Evolutionary conservation across 2,329 filamentous ascomycete genomes (phyloP), one percentile per base, ranked within the genome.

Genomic region (Venturia carpophila): DNA sequence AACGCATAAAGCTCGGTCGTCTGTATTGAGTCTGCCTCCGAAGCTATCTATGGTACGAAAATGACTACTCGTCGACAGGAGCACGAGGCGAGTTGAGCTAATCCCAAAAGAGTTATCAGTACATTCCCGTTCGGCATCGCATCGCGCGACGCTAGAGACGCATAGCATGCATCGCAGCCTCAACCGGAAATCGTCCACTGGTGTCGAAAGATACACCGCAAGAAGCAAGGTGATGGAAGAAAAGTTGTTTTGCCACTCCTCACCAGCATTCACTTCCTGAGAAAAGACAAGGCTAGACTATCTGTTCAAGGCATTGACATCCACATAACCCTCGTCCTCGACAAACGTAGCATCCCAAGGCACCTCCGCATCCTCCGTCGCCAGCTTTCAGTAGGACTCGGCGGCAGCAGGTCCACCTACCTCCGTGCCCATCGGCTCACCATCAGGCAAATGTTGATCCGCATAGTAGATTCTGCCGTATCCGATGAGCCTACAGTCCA

Each of bases 401-500:
- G 58, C 64, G 3, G 56, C 58, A 3, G 64, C 64, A 7, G 30
- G 27, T 5, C 58, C 64, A 42, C 39, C 43, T 15, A 62, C 41
- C 5, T 47, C 21, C 45, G 64, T 37, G 19, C 21, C 39, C 39
- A 39, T 19, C 19, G 43, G 39, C 3, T 43, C 65, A 27, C 65
- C 65, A 47, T 66, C 62, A 0, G 42, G 19, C 19, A 41, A 30
- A 39, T 62, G 62, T 27, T 66, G 61, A 52, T 66, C 65, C 19
- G 37, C 61, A 60, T 64, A 66, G 39, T 66, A 66, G 65, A 66
- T 64, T 19, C 65, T 66, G 39, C 3, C 19, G 27, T 11, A 11
- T 7, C 24, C 17, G 45, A 9, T 24, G 13, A 47, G 34, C 24
- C 43, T 42, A 62, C 19, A 34, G 30, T 34, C 3, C 30, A 34